phyloP scores from a whole-genome alignment of 176 grass and related monocot species.

The Ampelocalamus luodianensis region DNA sequence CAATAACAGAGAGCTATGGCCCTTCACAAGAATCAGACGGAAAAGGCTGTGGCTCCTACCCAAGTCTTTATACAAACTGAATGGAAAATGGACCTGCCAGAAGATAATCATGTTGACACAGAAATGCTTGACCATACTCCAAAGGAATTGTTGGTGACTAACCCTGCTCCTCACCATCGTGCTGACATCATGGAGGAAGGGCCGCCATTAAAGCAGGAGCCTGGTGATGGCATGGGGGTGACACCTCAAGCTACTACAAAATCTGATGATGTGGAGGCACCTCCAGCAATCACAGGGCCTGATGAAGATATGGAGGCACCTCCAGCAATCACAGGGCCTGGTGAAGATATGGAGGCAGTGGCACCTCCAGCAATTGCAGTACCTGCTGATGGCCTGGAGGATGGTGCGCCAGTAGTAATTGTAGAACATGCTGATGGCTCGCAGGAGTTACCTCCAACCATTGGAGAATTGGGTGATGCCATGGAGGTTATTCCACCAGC shows the following conservation, averaged over 20 bases:
- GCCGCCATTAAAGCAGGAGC: constrained; percentile 35
- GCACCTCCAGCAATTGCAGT: constrained; percentile 22
- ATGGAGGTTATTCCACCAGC: constrained; percentile 2
- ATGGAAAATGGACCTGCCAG: constrained; percentile 41
- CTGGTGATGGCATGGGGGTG: constrained; percentile 5
- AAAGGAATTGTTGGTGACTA: constrained; percentile 32
- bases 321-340: constrained; percentile 38
- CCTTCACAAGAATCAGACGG: constrained; percentile 68
- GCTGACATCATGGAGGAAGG: constrained; percentile 35
- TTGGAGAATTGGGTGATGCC: constrained; percentile 17
- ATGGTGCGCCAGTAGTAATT: constrained; percentile 22
- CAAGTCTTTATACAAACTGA: constrained; percentile 24
- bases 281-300: constrained; percentile 27
- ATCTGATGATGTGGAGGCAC: constrained; percentile 30
- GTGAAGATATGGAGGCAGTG: constrained; percentile 25
- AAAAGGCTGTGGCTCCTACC: constrained; percentile 37
- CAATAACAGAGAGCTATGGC: constrained; percentile 80
- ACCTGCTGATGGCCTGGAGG: constrained; percentile 3
- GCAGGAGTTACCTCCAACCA: constrained; percentile 28
- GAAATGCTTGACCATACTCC: constrained; percentile 32
- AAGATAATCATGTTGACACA: constrained; percentile 34
- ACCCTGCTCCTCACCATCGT: neutral
- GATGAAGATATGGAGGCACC: constrained; percentile 7
- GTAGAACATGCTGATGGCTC: constrained; percentile 23
- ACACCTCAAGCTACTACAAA: constrained; percentile 16